phyloP scores from a whole-genome alignment of 1,284 basidiomycete genomes.

The Prillingera fragicola region DNA sequence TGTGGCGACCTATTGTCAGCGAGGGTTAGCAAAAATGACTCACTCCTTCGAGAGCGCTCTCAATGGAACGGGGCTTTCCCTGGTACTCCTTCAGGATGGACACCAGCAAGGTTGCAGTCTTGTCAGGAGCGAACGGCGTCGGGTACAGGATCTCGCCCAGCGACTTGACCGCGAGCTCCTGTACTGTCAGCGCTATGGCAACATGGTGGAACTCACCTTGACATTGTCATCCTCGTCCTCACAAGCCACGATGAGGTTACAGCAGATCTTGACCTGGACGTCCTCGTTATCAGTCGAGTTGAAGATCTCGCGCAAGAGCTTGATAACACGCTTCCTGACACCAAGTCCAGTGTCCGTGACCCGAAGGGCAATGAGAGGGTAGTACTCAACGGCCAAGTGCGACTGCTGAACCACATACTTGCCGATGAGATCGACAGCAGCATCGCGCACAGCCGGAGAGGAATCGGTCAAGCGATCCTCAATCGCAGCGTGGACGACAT shows the following conservation, averaged over 20 bases:
- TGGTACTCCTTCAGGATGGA: slow-evolving; percentile 73
- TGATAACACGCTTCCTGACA: slow-evolving; percentile 92
- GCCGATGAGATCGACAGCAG: slow-evolving; percentile 89
- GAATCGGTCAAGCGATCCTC: slow-evolving; percentile 82
- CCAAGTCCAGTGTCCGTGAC: slow-evolving; percentile 86
- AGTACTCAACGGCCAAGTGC: slow-evolving; percentile 76
- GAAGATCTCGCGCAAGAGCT: slow-evolving; percentile 80
- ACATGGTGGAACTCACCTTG: slow-evolving; percentile 51
- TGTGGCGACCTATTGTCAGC: slow-evolving; percentile 12
- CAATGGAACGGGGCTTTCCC: slow-evolving; percentile 74
- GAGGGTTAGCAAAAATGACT: neutral
- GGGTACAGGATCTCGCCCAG: slow-evolving; percentile 84
- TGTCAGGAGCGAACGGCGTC: slow-evolving; percentile 8
- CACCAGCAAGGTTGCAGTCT: slow-evolving; percentile 72
- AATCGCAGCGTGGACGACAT: slow-evolving; percentile 74
- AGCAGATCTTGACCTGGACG: slow-evolving; percentile 72
- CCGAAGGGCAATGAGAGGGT: slow-evolving; percentile 74
- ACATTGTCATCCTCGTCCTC: slow-evolving; percentile 89
- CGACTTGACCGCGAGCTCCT: slow-evolving; percentile 79
- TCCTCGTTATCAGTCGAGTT: slow-evolving; percentile 55
- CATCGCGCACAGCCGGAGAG: slow-evolving; percentile 89
- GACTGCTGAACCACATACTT: slow-evolving; percentile 88
- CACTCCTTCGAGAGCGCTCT: slow-evolving; percentile 69
- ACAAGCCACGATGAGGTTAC: slow-evolving; percentile 68
- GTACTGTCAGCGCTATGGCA: slow-evolving; percentile 8